phyloP scores from a whole-genome alignment of 2,329 filamentous ascomycete species.

The Colletotrichum filicis region DNA sequence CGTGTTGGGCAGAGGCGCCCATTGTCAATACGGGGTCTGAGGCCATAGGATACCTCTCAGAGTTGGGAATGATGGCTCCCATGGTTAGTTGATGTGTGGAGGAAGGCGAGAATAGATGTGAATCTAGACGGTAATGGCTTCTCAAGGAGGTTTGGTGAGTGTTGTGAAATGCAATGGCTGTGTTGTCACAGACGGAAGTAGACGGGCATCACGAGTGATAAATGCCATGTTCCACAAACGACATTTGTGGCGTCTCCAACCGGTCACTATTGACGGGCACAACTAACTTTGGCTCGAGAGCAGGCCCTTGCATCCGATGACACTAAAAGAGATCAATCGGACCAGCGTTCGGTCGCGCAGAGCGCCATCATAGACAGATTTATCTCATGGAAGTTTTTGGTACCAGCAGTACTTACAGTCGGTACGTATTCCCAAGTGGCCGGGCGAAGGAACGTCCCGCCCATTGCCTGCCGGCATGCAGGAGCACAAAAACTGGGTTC shows the following conservation, averaged over 20 bases:
- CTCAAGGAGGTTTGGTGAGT: not conserved
- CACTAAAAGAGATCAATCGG: constrained; percentile 28
- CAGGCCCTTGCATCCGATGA: constrained; percentile 24
- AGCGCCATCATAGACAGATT: constrained; percentile 3
- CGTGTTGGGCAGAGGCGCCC: constrained; percentile 33
- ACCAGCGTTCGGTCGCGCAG: constrained; percentile 16
- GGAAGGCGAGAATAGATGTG: not conserved
- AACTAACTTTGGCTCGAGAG: constrained; percentile 12
- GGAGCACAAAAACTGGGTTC: constrained; percentile 13
- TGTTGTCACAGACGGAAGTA: constrained; percentile 8
- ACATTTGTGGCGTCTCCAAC: constrained; percentile 23
- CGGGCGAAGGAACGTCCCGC: constrained; percentile 16
- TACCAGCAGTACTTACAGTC: not conserved
- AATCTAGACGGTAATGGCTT: not conserved
- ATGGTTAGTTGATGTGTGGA: not conserved
- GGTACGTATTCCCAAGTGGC: constrained; percentile 22
- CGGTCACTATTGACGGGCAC: not conserved
- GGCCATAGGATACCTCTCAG: constrained; percentile 10
- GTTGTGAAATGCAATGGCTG: not conserved
- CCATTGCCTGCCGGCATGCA: constrained; percentile 27
- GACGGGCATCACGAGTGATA: constrained; percentile 11
- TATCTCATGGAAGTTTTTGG: not conserved
- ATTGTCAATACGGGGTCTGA: not conserved
- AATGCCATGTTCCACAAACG: constrained; percentile 20
- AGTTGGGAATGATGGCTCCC: constrained; percentile 22